Conservation (phyloP, 768 basidiomycete species). For the Lyophyllum atratum region DNA sequence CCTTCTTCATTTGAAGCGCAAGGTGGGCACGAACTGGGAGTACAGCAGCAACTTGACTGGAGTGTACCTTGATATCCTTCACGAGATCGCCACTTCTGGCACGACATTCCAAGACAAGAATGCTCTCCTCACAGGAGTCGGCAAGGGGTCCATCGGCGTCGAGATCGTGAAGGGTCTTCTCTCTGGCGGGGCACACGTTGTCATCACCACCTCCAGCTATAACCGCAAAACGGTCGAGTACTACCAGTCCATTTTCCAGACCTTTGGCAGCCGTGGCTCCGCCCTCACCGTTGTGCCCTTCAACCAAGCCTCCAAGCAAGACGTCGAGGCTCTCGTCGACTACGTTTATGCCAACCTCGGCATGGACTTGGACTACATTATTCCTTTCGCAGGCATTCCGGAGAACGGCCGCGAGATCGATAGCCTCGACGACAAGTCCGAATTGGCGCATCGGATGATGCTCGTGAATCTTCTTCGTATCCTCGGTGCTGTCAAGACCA, state of each 20-base stretch:
- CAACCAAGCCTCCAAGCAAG: slow-evolving; percentile 99
- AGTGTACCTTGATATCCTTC: slow-evolving; percentile 93
- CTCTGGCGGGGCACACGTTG: slow-evolving; percentile 94
- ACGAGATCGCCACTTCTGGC: slow-evolving; percentile 98
- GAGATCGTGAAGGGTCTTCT: slow-evolving; percentile 97
- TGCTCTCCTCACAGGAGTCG: slow-evolving; percentile 95
- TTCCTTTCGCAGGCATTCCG: slow-evolving; percentile 97
- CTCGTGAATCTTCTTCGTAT: slow-evolving; percentile 94
- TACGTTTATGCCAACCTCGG: slow-evolving; percentile 96
- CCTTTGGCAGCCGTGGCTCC: slow-evolving; percentile 93
- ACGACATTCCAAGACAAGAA: slow-evolving; percentile 99
- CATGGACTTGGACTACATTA: slow-evolving; percentile 97
- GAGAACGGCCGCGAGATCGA: slow-evolving; percentile 99
- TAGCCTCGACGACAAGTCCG: slow-evolving; percentile 94
- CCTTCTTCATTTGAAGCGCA: slow-evolving; percentile 94
- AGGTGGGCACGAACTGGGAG: slow-evolving; percentile 93
- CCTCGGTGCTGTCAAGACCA: slow-evolving; percentile 95
- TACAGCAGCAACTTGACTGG: slow-evolving; percentile 97
- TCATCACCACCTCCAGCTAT: slow-evolving; percentile 98
- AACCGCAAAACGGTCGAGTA: slow-evolving; percentile 95
- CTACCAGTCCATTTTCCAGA: slow-evolving; percentile 97
- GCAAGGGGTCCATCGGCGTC: slow-evolving; percentile 96
- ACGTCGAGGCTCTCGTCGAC: slow-evolving; percentile 96
- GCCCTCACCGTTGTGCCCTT: slow-evolving; percentile 97
- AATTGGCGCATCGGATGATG: slow-evolving; percentile 99